These are phyloP conservation scores for Penicillium psychrosexuale DNA, from an alignment of 2,329 filamentous ascomycete genomes.

Conservation along the genomic window DNA sequence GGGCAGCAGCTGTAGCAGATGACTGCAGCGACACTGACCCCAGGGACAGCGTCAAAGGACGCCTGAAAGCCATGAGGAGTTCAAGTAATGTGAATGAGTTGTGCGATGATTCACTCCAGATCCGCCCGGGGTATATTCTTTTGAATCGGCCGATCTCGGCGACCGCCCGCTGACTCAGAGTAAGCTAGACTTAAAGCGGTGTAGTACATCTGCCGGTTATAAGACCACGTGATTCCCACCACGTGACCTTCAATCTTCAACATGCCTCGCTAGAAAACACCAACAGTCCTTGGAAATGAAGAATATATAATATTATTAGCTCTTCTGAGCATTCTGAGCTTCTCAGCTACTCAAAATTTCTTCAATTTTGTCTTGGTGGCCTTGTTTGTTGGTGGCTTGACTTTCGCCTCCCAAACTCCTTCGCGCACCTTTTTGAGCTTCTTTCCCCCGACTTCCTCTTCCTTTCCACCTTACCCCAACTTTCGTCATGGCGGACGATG, in stretches of 20 bases:
- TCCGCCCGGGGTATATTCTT: conserved; percentile 24
- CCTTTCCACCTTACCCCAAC: background rate
- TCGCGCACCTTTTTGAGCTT: conserved; percentile 13
- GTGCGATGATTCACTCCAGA: conserved; percentile 27
- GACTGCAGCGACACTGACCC: conserved; percentile 32
- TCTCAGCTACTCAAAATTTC: background rate
- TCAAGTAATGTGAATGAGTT: conserved; percentile 15
- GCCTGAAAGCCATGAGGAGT: conserved; percentile 40
- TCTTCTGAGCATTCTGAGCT: background rate
- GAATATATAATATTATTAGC: background rate
- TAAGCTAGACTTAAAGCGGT: conserved; percentile 1
- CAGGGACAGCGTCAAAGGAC: conserved; percentile 36
- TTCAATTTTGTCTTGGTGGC: background rate
- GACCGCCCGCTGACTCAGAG: conserved; percentile 30
- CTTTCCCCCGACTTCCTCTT: conserved; percentile 4
- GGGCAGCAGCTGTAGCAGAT: conserved; percentile 22
- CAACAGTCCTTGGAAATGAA: background rate
- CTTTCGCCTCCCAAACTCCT: conserved; percentile 21
- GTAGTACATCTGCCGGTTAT: background rate
- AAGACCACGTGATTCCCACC: background rate
- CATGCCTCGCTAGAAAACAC: background rate
- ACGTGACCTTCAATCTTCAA: background rate
- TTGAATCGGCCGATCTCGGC: conserved; percentile 38
- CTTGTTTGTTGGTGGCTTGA: conserved; percentile 14
- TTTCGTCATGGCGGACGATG: conserved; percentile 68